These are phyloP conservation scores for Malassezia psittaci DNA, from an alignment of 1,284 basidiomycete genomes.

Conservation along the genomic window DNA sequence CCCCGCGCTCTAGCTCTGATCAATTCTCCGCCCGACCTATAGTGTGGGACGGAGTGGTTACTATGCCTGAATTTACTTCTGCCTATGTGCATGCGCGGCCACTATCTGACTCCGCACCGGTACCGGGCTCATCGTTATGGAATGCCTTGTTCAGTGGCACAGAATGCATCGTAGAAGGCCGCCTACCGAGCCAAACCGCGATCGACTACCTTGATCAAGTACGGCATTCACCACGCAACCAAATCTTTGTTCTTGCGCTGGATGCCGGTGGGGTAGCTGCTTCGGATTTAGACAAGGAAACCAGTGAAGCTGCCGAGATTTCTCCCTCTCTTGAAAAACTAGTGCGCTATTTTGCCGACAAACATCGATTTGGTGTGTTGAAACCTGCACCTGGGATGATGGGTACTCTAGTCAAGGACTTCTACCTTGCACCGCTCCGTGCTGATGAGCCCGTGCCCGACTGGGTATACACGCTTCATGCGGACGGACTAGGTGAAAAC, in stretches of 20 bases:
- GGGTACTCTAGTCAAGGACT: slow-evolving; percentile 41
- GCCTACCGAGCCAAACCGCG: slow-evolving; percentile 34
- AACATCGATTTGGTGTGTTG: slow-evolving; percentile 36
- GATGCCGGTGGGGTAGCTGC: slow-evolving; percentile 20
- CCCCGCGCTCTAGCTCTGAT: slow-evolving; percentile 7
- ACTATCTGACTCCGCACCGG: slow-evolving; percentile 23
- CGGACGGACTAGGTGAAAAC: slow-evolving; percentile 20
- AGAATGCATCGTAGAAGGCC: slow-evolving; percentile 32
- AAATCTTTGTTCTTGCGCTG: slow-evolving; percentile 29
- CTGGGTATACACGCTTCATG: slow-evolving; percentile 32
- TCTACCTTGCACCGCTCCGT: slow-evolving; percentile 37
- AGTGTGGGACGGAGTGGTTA: slow-evolving; percentile 44
- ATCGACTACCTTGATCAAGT: slow-evolving; percentile 39
- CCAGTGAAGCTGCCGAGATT: slow-evolving; percentile 15
- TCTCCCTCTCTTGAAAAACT: slow-evolving; percentile 23
- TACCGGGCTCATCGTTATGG: slow-evolving; percentile 17
- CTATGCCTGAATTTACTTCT: slow-evolving; percentile 38
- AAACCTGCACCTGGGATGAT: slow-evolving; percentile 17
- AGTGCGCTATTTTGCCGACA: slow-evolving; percentile 22
- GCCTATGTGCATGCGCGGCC: slow-evolving; percentile 38
- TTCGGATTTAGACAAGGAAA: background rate
- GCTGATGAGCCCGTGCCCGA: slow-evolving; percentile 31
- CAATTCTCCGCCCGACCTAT: slow-evolving; percentile 17
- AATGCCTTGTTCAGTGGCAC: slow-evolving; percentile 26
- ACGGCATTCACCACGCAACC: slow-evolving; percentile 29